These are phyloP conservation scores for Xanthoparmelia taractica DNA, from an alignment of 495 filamentous ascomycete species.

Conservation along the genomic window DNA sequence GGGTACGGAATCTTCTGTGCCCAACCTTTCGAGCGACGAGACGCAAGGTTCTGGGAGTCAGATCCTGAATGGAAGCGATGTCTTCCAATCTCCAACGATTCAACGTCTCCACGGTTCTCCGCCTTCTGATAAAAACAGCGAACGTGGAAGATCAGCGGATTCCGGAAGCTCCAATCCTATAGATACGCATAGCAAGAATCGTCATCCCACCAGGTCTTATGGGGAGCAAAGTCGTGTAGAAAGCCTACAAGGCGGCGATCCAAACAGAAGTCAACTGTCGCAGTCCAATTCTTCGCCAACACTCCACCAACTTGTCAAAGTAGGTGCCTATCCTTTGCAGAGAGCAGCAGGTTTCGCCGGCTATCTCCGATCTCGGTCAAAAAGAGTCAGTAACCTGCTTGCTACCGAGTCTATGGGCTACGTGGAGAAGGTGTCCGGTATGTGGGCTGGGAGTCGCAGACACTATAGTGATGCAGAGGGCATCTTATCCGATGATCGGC, in stretches of 20 bases:
- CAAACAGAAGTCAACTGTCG: slow-evolving; percentile 18
- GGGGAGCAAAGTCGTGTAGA: slow-evolving; percentile 13
- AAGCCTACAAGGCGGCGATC: slow-evolving; percentile 1
- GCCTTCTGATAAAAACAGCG: slow-evolving; percentile 27
- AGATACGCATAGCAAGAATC: slow-evolving; percentile 15
- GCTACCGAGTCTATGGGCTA: slow-evolving; percentile 96
- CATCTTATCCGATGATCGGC: slow-evolving; percentile 53
- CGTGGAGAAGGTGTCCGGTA: slow-evolving; percentile 92
- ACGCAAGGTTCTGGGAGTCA: slow-evolving; percentile 76
- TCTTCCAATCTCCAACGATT: slow-evolving; percentile 82
- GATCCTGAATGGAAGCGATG: slow-evolving; percentile 76
- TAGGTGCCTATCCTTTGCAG: slow-evolving; percentile 74
- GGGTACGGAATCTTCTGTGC: slow-evolving; percentile 59
- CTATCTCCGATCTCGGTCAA: slow-evolving; percentile 67
- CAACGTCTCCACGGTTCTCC: slow-evolving; percentile 34
- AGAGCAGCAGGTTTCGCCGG: slow-evolving; percentile 78
- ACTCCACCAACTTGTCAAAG: slow-evolving; percentile 64
- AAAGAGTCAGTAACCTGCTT: slow-evolving; percentile 75
- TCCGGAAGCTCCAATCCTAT: slow-evolving; percentile 31
- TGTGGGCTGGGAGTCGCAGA: slow-evolving; percentile 86
- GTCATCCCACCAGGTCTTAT: slow-evolving; percentile 19
- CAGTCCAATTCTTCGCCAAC: slow-evolving; percentile 44
- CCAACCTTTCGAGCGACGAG: slow-evolving; percentile 66
- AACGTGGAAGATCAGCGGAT: slow-evolving; percentile 38
- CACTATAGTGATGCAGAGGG: slow-evolving; percentile 78